Conservation (phyloP, 2,329 filamentous ascomycete genomes). For the Penicillium griseofulvum region DNA sequence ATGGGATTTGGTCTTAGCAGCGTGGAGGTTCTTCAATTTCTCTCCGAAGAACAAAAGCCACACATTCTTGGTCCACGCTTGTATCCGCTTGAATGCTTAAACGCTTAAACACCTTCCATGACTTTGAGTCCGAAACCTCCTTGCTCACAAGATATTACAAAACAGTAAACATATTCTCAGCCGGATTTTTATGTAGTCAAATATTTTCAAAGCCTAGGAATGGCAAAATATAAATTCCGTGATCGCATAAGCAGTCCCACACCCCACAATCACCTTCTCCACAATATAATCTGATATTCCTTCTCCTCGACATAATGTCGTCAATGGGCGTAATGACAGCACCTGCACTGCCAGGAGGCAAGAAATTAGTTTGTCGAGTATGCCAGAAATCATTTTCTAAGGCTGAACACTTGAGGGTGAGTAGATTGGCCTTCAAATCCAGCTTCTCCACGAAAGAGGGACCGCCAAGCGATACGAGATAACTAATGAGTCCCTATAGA, state of each 20-base stretch:
- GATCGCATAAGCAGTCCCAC: constrained; percentile 14
- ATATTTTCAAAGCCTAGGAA: neutral
- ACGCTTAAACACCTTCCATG: neutral
- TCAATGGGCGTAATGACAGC: constrained; percentile 13
- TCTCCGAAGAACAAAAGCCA: neutral
- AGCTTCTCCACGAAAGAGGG: constrained; percentile 14
- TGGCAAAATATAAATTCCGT: neutral
- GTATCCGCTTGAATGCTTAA: neutral
- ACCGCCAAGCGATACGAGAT: neutral
- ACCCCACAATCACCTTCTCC: constrained; percentile 27
- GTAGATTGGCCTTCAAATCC: constrained; percentile 4
- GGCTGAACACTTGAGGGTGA: constrained; percentile 42
- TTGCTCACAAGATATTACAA: no score
- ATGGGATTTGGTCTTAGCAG: neutral
- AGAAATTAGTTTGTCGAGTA: constrained; percentile 38
- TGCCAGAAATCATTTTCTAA: constrained; percentile 46
- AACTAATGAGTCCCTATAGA: constrained; percentile 27
- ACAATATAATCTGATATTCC: constrained; percentile 8
- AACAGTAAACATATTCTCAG: no score
- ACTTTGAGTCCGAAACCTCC: neutral
- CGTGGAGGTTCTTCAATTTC: neutral
- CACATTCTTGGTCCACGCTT: neutral
- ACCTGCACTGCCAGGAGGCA: constrained; percentile 18
- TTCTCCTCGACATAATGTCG: constrained; percentile 6
- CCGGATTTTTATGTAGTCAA: no score